phyloP scores from a whole-genome alignment of 148 eudicot species.

The Cornus controversa region DNA sequence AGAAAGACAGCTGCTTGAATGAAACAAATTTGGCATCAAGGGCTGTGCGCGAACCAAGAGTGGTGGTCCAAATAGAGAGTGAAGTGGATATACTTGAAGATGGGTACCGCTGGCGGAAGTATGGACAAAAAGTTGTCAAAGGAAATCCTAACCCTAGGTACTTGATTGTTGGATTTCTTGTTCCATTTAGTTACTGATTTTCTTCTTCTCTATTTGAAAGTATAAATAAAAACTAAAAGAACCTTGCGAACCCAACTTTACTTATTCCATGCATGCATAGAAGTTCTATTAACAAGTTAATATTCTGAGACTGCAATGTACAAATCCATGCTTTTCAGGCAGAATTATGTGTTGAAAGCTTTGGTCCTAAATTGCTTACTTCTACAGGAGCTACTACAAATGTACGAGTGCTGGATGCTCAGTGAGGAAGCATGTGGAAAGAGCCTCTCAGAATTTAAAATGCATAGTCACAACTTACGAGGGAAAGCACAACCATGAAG shows the following conservation, averaged over 20 bases:
- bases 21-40: conserved; percentile 52
- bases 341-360: background rate
- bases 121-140: conserved; percentile 85
- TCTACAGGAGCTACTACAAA: conserved; percentile 81
- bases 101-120: conserved; percentile 89
- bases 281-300: background rate
- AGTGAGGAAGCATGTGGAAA: conserved; percentile 80
- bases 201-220: too few relatives aligned
- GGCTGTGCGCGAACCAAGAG: conserved; percentile 62
- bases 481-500: conserved; percentile 78
- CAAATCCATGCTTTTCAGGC: background rate
- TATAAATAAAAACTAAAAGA: too few relatives aligned
- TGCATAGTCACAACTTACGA: conserved; percentile 64
- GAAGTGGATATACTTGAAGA: conserved; percentile 77
- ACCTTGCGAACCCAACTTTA: background rate
- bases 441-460: conserved; percentile 62
- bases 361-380: background rate
- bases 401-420: conserved; percentile 79
- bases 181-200: too few relatives aligned
- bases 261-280: too few relatives aligned
- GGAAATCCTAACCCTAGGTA: conserved; percentile 94
- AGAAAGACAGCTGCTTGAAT: conserved; percentile 36
- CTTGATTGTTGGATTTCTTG: background rate
- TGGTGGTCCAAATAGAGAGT: conserved; percentile 65
- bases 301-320: background rate